These are phyloP conservation scores for Picocystis salinarum DNA, from an alignment of 139 green algal genomes.

Conservation along the genomic window DNA sequence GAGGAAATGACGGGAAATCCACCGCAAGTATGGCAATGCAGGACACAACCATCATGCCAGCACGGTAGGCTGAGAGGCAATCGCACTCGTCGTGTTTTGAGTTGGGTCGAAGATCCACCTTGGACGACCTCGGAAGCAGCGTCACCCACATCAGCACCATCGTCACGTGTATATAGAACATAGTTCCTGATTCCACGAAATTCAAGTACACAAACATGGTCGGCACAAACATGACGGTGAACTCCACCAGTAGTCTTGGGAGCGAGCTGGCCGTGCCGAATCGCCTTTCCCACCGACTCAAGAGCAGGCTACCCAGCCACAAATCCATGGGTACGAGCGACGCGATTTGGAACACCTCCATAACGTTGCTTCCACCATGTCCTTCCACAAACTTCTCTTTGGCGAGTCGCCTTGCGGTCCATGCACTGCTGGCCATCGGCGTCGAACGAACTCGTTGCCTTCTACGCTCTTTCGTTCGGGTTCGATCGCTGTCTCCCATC, in stretches of 20 bases:
- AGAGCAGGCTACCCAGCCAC: conserved; percentile 11
- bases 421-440: no score
- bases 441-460: no score
- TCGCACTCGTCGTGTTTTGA: background rate
- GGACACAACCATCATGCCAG: conserved; percentile 47
- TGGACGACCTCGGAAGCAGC: conserved; percentile 5
- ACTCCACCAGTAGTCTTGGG: background rate
- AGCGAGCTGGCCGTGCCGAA: conserved; percentile 1
- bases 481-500: no score
- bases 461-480: no score
- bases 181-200: background rate
- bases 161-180: background rate
- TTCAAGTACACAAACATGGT: conserved; percentile 5
- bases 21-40: conserved; percentile 69
- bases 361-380: conserved; percentile 21
- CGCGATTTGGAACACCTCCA: conserved; percentile 24
- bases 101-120: background rate
- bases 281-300: no score
- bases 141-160: background rate
- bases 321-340: conserved; percentile 12
- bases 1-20: conserved; percentile 66
- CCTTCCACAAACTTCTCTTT: conserved; percentile 45
- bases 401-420: conserved; percentile 7
- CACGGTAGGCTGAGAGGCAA: conserved; percentile 38
- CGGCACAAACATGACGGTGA: background rate